Evolutionary conservation across 1,284 basidiomycete species (phyloP), one percentile per base, ranked within the genome.

Genomic region (Irpex sp.): DNA sequence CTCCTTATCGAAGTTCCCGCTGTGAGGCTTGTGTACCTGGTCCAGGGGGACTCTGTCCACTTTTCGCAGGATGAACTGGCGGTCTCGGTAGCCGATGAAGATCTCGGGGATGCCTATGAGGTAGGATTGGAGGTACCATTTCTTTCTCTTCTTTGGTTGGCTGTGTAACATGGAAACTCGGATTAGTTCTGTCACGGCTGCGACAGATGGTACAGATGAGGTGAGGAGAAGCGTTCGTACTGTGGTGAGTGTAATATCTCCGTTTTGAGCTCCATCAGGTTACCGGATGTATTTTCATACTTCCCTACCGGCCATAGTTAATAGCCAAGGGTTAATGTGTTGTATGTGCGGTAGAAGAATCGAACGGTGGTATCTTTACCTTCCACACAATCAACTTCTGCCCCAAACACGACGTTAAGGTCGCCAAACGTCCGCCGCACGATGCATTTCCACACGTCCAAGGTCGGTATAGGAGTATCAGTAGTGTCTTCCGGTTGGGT

Each of bases 81-180:
- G 9, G 8, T 57, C 56, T 19, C 61, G n/a, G 39, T 47, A 57
- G 2, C 61, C 61, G 31, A 61, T 37, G 46, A 33, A 31, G 4
- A 61, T 61, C 26, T 61, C 39, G 1, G 61, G 54, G n/a, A 61
- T 46, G 31, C 47, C 61, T 11, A 61, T 51, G 13, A 61, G 61
- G n/a, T 58, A 56, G 19, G 61, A 61, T 43, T 61, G 61, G 1
- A 61, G 15, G 11, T 43, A 57, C 61, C 61, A 61, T 26, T 61
- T 61, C 17, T 43, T 39, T 13, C 8, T 17, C 26, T 57, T 61
- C 7, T 43, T 26, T 26, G 26, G 26, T 26, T 26, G 26, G 26
- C 26, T 26, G 26, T 26, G 26, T 26, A 4, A 4, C 26, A 4
- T 3, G 26, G 26, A 26, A 3, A 26, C 4, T 4, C 3, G 3